Conservation (phyloP, 2,329 filamentous ascomycete species). For the Colletotrichum paranaense region DNA sequence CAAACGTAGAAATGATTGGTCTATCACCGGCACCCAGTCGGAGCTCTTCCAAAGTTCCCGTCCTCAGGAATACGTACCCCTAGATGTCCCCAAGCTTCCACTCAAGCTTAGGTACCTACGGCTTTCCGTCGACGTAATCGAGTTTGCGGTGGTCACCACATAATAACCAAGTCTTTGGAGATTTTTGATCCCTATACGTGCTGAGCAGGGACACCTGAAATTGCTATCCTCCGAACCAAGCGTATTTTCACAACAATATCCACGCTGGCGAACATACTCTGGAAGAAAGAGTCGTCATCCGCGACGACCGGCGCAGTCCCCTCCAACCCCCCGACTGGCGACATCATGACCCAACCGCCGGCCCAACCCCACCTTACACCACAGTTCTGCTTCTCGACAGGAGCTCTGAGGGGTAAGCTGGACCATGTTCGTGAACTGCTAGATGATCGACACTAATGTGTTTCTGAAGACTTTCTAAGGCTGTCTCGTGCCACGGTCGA, state of each 20-base stretch:
- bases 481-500: conserved; percentile 87
- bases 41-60: not conserved
- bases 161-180: not conserved
- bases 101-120: not conserved
- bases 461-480: conserved; percentile 82
- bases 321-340: conserved; percentile 43
- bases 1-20: not conserved
- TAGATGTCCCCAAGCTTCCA: not conserved
- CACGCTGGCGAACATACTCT: conserved; percentile 63
- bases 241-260: not conserved
- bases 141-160: not conserved
- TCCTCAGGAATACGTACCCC: not conserved
- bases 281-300: conserved; percentile 55
- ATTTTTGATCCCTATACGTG: too few species aligned
- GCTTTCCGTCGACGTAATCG: conserved; percentile 3
- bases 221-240: not conserved
- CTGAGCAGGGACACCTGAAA: too few species aligned
- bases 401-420: conserved; percentile 72
- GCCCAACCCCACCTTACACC: conserved; percentile 69
- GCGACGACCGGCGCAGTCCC: conserved; percentile 49
- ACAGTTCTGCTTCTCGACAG: conserved; percentile 82
- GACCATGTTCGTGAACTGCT: not conserved
- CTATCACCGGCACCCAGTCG: not conserved
- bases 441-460: not conserved
- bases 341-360: conserved; percentile 60